Evolutionary conservation across 202 grass and related monocot genomes (phyloP).

Genomic region (Zizania palustris): DNA sequence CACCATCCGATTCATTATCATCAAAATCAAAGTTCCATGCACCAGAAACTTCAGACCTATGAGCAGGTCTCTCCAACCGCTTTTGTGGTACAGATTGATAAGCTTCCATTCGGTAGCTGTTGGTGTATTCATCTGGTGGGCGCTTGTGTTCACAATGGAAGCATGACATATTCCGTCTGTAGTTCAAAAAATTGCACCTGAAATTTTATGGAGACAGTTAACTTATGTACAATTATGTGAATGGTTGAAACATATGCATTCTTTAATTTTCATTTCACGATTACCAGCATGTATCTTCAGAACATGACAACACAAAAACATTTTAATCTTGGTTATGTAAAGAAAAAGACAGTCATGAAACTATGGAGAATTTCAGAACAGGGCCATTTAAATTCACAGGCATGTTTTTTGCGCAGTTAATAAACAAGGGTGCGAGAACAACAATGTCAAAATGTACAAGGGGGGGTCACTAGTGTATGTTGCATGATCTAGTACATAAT

Average conservation of each 20-base stretch:
- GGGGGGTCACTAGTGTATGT: slow-evolving; percentile 6
- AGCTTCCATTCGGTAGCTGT: slow-evolving; percentile 60
- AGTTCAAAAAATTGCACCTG: slow-evolving; percentile 99
- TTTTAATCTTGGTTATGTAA: neutral
- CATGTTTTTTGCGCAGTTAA: slow-evolving; percentile 9
- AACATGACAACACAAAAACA: slow-evolving; percentile 7
- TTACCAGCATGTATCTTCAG: slow-evolving; percentile 29
- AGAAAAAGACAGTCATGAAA: neutral
- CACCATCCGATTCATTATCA: slow-evolving; percentile 94
- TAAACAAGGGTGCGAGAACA: slow-evolving; percentile 30
- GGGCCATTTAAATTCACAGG: slow-evolving; percentile 1
- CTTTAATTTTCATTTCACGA: slow-evolving; percentile 24
- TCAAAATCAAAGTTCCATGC: slow-evolving; percentile 98
- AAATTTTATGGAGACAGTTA: slow-evolving; percentile 37
- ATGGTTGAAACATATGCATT: slow-evolving; percentile 9
- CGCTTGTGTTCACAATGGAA: slow-evolving; percentile 89
- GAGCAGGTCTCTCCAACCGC: slow-evolving; percentile 57
- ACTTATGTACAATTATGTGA: slow-evolving; percentile 28
- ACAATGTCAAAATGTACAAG: slow-evolving; percentile 24
- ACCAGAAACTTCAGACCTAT: slow-evolving; percentile 69
- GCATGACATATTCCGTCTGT: slow-evolving; percentile 93
- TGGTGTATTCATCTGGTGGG: slow-evolving; percentile 78
- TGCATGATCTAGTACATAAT: slow-evolving; percentile 14
- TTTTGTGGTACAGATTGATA: slow-evolving; percentile 48
- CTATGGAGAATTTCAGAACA: neutral